Base-by-base conservation (phyloP, 1,139 yeast species). In the Yamadazyma membranifaciens region DNA sequence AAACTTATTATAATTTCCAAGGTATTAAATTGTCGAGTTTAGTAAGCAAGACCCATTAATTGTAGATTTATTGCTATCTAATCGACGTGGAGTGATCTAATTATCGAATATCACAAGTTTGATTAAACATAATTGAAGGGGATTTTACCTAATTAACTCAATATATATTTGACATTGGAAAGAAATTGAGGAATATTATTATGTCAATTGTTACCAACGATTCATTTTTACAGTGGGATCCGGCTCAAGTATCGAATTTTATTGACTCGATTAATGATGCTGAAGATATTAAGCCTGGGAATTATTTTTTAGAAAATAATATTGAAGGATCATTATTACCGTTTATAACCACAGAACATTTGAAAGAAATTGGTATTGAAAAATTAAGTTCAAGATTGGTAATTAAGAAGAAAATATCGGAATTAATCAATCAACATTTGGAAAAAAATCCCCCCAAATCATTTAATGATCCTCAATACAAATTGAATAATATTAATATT, bases 321-420 rank as follows among this genome's bases (percentile, higher is more conserved):
- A 80, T 84, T 35, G 80, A 78, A 12, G 91, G 91, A 1, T 69
- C 79, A 13, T 61, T 81, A 10, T 60, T 84, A 35, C 81, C 85
- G 1, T 80, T 73, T 46, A 57, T 84, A 33, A 75, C 76, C 10
- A 71, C 84, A 1, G 77, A 75, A 7, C 87, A 83, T 55, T 67
- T 83, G 38, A 67, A 69, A 48, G 88, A 82, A 47, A 60, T 84
- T 54, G 86, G 85, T 2, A 63, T 79, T 1, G 45, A 47, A 6
- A 64, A 60, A 29, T 49, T 79, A 34, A 59, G 63, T 12, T 56
- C 67, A 2, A 63, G 88, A 12, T 62, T 83, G 4, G 46, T 55
- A 29, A 59, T 83, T 26, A 80, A 80, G 51, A 65, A 64, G 38
- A 69, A 70, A 34, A 70, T 83, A 26, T 67, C 73, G 41, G 76